Base-by-base conservation (phyloP, 73 alveolate genomes). In the Tetrahymena malaccensis region DNA sequence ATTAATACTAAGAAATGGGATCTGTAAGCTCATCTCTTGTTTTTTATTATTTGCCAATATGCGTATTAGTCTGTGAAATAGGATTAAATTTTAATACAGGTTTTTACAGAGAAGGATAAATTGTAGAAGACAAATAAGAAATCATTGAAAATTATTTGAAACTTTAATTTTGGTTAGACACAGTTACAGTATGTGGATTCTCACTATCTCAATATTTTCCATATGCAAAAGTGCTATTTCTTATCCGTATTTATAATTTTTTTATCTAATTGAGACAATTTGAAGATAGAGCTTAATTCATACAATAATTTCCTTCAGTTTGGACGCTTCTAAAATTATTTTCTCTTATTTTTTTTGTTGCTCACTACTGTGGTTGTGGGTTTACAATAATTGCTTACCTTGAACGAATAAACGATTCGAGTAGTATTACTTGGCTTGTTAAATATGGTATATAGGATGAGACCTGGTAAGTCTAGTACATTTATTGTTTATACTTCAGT, bases 291-390 rank as follows among this genome's bases (percentile, higher is more conserved):
- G 85, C 94, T 35, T 43, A 95, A 25, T 94, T 94, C 55, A 70
- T 43, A 0, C 34, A 70, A 13, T 43, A 43, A 43, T 70, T 95
- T 21, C 40, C 93, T 85, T 56, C 97, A 1, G 13, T 95, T 9
- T 85, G 93, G 84, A 56, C 93, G 22, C 55, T 95, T 17, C 35
- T 95, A 27, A 95, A 95, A 89, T 85, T 85, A 11, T 85, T 95
- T 33, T 85, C 94, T 43, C 84, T 95, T 10, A 93, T 95, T 31
- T 34, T 95, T 34, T 95, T 85, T 33, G 95, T 95, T 10, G 84
- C 97, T 44, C 97, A 95, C 89, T 95, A 85, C 89, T 95, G 97
- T 95, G 97, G 95, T 34, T 95, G 97, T 93, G 38, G 93, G 43
- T 95, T 94, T 94, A 85, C 85, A 21, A 37, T 95, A 6, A 95